Conservation (phyloP, 2,329 filamentous ascomycete species). For the Ophiostoma angusticollis region DNA sequence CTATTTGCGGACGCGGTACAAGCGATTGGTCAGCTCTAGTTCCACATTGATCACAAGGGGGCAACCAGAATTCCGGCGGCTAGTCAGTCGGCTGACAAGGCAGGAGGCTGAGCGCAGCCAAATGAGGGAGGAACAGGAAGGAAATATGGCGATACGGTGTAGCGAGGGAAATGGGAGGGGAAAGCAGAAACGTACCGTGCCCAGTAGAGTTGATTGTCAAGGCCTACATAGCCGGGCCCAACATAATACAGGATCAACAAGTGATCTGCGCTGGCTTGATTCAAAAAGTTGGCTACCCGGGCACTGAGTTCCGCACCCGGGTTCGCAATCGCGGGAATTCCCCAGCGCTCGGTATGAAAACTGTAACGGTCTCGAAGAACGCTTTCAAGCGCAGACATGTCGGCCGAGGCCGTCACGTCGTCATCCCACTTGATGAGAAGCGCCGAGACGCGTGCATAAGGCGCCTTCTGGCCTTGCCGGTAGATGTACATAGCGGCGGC, state of each 20-base stretch:
- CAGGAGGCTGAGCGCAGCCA: too few species aligned
- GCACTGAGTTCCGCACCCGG: conserved; percentile 49
- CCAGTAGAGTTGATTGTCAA: conserved; percentile 52
- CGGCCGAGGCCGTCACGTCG: conserved; percentile 38
- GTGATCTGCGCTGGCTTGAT: conserved; percentile 43
- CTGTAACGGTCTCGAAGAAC: conserved; percentile 48
- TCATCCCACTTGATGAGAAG: conserved; percentile 51
- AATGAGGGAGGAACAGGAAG: background rate
- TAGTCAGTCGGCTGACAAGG: too few species aligned
- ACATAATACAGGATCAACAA: conserved; percentile 53
- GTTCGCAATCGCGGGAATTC: conserved; percentile 46
- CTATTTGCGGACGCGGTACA: conserved; percentile 26
- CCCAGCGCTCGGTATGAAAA: conserved; percentile 47
- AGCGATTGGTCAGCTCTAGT: background rate
- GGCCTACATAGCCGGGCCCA: conserved; percentile 45
- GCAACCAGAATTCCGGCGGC: too few species aligned
- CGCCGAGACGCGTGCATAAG: conserved; percentile 46
- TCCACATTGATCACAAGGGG: background rate
- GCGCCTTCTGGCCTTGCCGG: conserved; percentile 44
- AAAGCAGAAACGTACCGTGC: conserved; percentile 43
- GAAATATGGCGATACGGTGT: too few species aligned
- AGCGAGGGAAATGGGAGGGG: conserved; percentile 9
- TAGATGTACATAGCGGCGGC: conserved; percentile 57
- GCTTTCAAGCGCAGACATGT: conserved; percentile 41
- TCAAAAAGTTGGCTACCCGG: conserved; percentile 46